Percentiles rank a stretch among this genome's conserved stretches.
Conservation (phyloP, 805 yeast species). For the Lachancea lanzarotensis region DNA sequence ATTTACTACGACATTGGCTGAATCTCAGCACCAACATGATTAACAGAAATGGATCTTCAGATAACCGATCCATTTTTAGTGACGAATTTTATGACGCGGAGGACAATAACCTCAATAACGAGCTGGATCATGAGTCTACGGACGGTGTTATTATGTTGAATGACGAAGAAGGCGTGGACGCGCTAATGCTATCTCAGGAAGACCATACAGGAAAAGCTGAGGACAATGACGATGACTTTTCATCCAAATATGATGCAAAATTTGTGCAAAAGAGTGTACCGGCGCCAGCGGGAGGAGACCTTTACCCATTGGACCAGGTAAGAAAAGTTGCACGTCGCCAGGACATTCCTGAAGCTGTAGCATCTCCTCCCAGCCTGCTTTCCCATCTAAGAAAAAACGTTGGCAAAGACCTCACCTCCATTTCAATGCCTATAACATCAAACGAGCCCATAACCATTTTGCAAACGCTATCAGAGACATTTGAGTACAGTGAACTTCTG, state of each 20-base stretch:
- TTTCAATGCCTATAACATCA: constrained; percentile 90
- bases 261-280: constrained; percentile 5
- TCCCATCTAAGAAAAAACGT: constrained; percentile 81
- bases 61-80: constrained; percentile 28
- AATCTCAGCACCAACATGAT: neutral
- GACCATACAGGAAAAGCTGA: constrained; percentile 1
- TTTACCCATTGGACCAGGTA: constrained; percentile 63
- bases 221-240: constrained; percentile 5
- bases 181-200: constrained; percentile 4
- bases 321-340: constrained; percentile 45
- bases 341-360: constrained; percentile 50
- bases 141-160: constrained; percentile 53
- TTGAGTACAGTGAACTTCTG: constrained; percentile 68
- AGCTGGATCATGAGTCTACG: constrained; percentile 3
- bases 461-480: constrained; percentile 70
- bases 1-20: constrained; percentile 12
- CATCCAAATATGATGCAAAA: constrained; percentile 6
- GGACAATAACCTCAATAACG: constrained; percentile 36
- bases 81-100: constrained; percentile 63
- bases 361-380: constrained; percentile 76
- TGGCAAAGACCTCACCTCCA: constrained; percentile 79
- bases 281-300: constrained; percentile 24
- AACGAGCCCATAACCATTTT: constrained; percentile 86
- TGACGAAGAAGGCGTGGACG: constrained; percentile 25
- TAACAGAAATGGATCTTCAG: neutral